These are phyloP conservation scores for Verticillium dahliae DNA, from an alignment of 2,329 filamentous ascomycete genomes.

Conservation along the genomic window DNA sequence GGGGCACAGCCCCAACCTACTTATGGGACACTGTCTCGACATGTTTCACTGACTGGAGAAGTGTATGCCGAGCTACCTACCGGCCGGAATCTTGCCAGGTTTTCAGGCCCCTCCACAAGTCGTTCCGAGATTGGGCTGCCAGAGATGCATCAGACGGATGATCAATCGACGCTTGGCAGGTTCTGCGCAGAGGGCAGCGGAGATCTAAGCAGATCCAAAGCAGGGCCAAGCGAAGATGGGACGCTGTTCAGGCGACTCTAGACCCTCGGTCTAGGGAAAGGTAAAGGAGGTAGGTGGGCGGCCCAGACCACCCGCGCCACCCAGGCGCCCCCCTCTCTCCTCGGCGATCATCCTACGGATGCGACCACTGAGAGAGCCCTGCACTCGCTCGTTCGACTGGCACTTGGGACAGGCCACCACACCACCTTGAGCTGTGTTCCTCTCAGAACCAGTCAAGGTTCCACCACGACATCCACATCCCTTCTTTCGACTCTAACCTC, in stretches of 20 bases:
- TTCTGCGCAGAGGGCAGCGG: neutral
- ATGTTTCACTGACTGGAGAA: neutral
- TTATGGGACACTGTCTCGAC: neutral
- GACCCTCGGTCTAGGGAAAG: neutral
- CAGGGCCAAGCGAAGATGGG: neutral
- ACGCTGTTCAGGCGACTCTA: neutral
- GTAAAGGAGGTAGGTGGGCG: too few species aligned
- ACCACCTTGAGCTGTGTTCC: neutral
- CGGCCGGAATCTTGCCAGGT: neutral
- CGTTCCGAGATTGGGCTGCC: neutral
- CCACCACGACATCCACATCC: neutral
- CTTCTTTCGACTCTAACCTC: neutral
- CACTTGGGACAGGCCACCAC: neutral
- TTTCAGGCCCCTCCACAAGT: neutral
- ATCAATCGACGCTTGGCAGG: neutral
- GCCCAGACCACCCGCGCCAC: too few species aligned
- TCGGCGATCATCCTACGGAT: neutral
- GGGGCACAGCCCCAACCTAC: neutral
- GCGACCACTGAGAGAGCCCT: neutral
- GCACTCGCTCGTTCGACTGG: neutral
- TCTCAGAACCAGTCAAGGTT: neutral
- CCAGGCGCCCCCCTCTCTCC: neutral
- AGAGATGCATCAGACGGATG: neutral
- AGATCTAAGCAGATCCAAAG: neutral
- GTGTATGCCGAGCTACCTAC: neutral